Percentiles rank a stretch among this genome's conserved stretches.
Evolutionary conservation across 2,329 filamentous ascomycete species (phyloP).

Genomic region (Pyrenochaeta sp.): DNA sequence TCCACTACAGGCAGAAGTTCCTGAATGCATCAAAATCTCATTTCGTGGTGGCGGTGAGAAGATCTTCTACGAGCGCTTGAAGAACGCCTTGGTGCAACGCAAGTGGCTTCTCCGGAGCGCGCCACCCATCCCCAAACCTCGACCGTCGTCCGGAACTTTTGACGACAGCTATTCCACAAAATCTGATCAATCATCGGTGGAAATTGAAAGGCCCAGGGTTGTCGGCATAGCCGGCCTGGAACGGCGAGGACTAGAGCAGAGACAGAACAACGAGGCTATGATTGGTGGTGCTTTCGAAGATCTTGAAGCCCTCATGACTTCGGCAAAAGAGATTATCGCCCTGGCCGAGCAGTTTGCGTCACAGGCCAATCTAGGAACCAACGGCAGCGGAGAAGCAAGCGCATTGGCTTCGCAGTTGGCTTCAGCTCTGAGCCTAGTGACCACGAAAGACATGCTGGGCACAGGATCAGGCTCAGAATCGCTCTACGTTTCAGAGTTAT

Average conservation of each 20-base stretch:
- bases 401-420: slow-evolving; percentile 82
- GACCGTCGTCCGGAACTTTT: slow-evolving; percentile 46
- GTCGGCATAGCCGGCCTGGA: slow-evolving; percentile 94
- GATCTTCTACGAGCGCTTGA: slow-evolving; percentile 88
- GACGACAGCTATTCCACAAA: slow-evolving; percentile 35
- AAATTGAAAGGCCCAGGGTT: slow-evolving; percentile 60
- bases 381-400: slow-evolving; percentile 71
- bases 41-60: slow-evolving; percentile 90
- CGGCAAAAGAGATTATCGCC: slow-evolving; percentile 93
- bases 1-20: slow-evolving; percentile 65
- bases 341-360: slow-evolving; percentile 87
- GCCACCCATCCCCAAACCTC: slow-evolving; percentile 80
- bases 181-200: slow-evolving; percentile 24
- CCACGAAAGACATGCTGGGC: slow-evolving; percentile 91
- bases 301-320: slow-evolving; percentile 95
- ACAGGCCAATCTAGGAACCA: slow-evolving; percentile 67
- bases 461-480: slow-evolving; percentile 78
- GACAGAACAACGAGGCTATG: slow-evolving; percentile 90
- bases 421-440: slow-evolving; percentile 85
- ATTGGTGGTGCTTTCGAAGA: slow-evolving; percentile 97
- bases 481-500: slow-evolving; percentile 78
- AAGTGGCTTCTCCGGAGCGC: slow-evolving; percentile 95
- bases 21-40: slow-evolving; percentile 86
- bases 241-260: slow-evolving; percentile 80
- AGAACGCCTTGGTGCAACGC: slow-evolving; percentile 85